phyloP scores from a whole-genome alignment of 805 yeast species.

The Candida fluviatilis region DNA sequence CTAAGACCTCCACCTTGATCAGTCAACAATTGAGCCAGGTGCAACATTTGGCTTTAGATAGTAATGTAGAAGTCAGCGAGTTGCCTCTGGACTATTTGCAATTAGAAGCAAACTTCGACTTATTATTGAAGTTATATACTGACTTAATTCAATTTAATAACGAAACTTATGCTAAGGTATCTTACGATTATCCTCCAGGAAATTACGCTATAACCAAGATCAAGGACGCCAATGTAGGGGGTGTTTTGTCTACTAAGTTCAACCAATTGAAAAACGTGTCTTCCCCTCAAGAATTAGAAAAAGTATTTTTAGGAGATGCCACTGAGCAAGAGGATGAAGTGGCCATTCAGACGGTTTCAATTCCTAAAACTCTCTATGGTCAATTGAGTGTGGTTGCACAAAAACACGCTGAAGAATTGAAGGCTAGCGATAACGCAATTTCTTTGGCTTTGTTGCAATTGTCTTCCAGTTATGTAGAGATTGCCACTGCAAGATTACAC shows the following conservation, averaged over 20 bases:
- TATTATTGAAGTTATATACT: conserved; percentile 56
- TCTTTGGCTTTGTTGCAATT: conserved; percentile 50
- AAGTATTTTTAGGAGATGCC: conserved; percentile 39
- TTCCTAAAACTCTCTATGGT: conserved; percentile 73
- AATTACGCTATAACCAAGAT: conserved; percentile 46
- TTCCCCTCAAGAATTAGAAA: conserved; percentile 64
- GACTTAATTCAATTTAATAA: conserved; percentile 39
- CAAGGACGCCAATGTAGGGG: conserved; percentile 63
- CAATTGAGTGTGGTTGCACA: conserved; percentile 58
- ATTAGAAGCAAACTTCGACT: conserved; percentile 65
- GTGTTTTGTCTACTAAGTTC: conserved; percentile 51
- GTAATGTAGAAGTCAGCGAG: conserved; percentile 61
- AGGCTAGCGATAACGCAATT: conserved; percentile 45
- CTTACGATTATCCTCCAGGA: conserved; percentile 79
- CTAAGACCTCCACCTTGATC: conserved; percentile 55
- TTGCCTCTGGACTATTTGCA: conserved; percentile 69
- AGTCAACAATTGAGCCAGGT: conserved; percentile 59
- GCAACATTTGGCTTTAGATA: conserved; percentile 32
- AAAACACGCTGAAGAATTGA: conserved; percentile 45
- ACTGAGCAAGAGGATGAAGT: conserved; percentile 14
- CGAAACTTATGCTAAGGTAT: conserved; percentile 65
- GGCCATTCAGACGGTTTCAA: conserved; percentile 28
- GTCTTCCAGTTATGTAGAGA: conserved; percentile 53
- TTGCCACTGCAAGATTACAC: conserved; percentile 65
- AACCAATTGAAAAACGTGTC: conserved; percentile 59